These are phyloP conservation scores for Rubroboletus pulcherrimus DNA, from an alignment of 768 basidiomycete genomes.

Conservation along the genomic window DNA sequence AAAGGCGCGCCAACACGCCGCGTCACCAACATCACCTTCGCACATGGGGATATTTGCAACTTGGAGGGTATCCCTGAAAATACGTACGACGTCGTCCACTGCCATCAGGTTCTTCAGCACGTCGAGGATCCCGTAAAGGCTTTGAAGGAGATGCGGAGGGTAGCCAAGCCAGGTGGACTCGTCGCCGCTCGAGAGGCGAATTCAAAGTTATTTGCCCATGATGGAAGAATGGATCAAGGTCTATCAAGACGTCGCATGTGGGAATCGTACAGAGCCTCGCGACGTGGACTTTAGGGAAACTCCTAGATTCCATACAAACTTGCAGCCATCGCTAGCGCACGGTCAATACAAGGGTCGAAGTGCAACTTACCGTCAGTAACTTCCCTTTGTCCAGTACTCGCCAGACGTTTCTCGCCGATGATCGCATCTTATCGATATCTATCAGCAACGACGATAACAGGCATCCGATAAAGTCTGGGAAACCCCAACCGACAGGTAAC, in stretches of 20 bases:
- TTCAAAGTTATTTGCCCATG: conserved; percentile 31
- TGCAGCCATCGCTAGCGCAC: no score
- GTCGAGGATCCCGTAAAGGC: conserved; percentile 38
- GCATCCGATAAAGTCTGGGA: no score
- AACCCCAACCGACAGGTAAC: no score
- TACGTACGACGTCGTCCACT: conserved; percentile 46
- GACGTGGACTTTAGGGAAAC: no score
- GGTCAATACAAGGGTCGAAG: no score
- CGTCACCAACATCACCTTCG: conserved; percentile 38
- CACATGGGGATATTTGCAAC: conserved; percentile 35
- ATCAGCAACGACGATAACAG: no score
- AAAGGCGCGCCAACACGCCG: conserved; percentile 31
- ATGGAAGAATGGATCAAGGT: conserved; percentile 26
- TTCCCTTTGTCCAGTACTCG: no score
- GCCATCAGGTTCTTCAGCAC: conserved; percentile 50
- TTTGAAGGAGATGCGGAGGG: conserved; percentile 46
- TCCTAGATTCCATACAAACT: no score
- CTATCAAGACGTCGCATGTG: conserved; percentile 19
- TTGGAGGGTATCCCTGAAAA: conserved; percentile 36
- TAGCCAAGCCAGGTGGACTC: conserved; percentile 43
- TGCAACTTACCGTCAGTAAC: no score
- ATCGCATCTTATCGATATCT: no score
- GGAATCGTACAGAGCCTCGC: conserved; percentile 36
- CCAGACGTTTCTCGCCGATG: no score
- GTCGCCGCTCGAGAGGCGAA: conserved; percentile 45